Evolutionary conservation across 495 filamentous ascomycete genomes (phyloP), one percentile per base, ranked within the genome.

Genomic region (Arthonia radiata): DNA sequence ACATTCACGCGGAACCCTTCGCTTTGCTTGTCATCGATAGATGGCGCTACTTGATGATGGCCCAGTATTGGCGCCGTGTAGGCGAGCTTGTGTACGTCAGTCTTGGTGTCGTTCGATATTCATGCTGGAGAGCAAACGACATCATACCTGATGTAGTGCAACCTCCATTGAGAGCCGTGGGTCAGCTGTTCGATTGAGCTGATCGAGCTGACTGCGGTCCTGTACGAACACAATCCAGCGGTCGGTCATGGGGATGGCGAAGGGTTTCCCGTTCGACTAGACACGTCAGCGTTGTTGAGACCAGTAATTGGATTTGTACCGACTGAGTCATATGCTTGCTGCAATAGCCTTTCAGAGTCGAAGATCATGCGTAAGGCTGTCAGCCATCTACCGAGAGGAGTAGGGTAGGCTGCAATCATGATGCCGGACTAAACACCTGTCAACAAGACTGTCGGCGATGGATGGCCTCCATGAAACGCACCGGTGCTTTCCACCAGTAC

Each of bases 231-330:
- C 30, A 15, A 37, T 34, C 36, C 35, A 39, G 13, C 34, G 37
- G 23, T 39, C 37, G n/a, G 23, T 33, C 34, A 37, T 37, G 17
- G 37, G 37, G 29, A 39, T 34, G 5, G 37, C 37, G 23, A 39
- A 39, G 0, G 37, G 26, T 27, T 39, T 34, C 5, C 37, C 37
- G 25, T 27, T 8, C 8, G 37, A 36, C 37, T 39, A 12, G 2
- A 5, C 1, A 30, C 3, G 15, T 32, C 23, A 33, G 30, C n/a
- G n/a, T n/a, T n/a, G n/a, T n/a, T n/a, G n/a, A n/a, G n/a, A n/a
- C 13, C 23, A 3, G 10, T 15, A 1, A 23, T 23, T 6, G 17
- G 2, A n/a, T 3, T 22, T 4, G 3, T 5, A n/a, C 14, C 2
- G 33, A 39, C 37, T 17, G 21, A 28, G 15, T 39, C 30, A 33